Percentiles rank a stretch among this genome's conserved stretches.
Conservation (phyloP, 176 grass and related monocot genomes). For the Juncus effusus region DNA sequence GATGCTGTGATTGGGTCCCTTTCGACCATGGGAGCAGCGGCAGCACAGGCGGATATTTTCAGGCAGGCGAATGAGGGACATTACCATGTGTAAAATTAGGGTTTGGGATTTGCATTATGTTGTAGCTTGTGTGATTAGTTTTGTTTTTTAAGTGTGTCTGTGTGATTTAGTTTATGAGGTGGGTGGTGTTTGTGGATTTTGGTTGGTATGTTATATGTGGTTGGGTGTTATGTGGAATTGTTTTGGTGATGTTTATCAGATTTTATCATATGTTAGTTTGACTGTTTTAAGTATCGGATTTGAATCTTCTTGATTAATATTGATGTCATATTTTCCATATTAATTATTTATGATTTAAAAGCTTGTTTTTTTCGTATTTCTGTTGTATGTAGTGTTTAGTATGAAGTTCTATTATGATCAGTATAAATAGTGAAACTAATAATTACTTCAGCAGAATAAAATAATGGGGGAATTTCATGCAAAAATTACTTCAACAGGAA, state of each 20-base stretch:
- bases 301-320: conserved; percentile 8
- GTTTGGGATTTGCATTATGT: not conserved
- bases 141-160: conserved; percentile 12
- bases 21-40: conserved; percentile 47
- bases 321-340: not conserved
- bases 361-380: not conserved
- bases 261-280: conserved; percentile 5
- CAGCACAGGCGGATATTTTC: conserved; percentile 64
- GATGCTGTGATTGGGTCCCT: conserved; percentile 38
- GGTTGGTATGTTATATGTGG: conserved; percentile 7
- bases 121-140: conserved; percentile 19
- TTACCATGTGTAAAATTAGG: conserved; percentile 34
- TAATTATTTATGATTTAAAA: not conserved
- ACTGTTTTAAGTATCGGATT: conserved; percentile 1
- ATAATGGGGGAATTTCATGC: too few relatives aligned
- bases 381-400: too few relatives aligned
- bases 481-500: too few relatives aligned
- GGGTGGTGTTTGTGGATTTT: conserved; percentile 1
- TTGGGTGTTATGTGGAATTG: conserved; percentile 4
- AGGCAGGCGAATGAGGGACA: conserved; percentile 59
- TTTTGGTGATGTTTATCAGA: conserved; percentile 14
- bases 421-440: too few relatives aligned
- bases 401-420: too few relatives aligned
- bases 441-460: too few relatives aligned
- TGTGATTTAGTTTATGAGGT: conserved; percentile 1